Base-by-base conservation (phyloP, 2,329 filamentous ascomycete species). In the Gyromitra esculenta region DNA sequence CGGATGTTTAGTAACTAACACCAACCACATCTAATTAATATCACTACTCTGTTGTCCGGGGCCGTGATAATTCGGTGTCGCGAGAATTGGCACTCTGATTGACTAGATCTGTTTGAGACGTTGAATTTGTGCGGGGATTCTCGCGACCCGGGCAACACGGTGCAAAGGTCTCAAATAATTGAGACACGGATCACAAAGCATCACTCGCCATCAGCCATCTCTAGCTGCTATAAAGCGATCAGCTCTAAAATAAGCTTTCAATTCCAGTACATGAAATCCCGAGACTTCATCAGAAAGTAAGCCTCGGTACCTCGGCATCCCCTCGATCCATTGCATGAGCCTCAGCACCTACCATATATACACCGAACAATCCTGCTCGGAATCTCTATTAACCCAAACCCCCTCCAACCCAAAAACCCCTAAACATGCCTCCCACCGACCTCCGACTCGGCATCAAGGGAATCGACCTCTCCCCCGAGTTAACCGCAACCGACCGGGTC, bases 291-390 rank as follows among this genome's bases (percentile, higher is more conserved):
- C 50, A 6, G 2, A 15, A 21, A 52, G 50, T 8, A 52, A 65
- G 62, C 62, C 62, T 65, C 62, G 62, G 62, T 5, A 65, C 62
- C 62, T 65, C 62, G 62, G 62, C 21, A 50, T n/a, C 50, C 50
- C 8, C n/a, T n/a, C n/a, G 2, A 8, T 8, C n/a, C 2, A 8
- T 6, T 25, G 2, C 50, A 18, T 21, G 50, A 13, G 45, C 18
- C 43, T 43, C 37, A 63, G 18, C n/a, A 25, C 41, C 6, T 15
- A n/a, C 11, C 21, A 9, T 25, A 41, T n/a, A 45, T 48, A 11
- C 5, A 62, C 13, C 11, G 2, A 13, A 45, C 41, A 31, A 52
- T 35, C 21, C 11, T 31, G 2, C 25, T 31, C 25, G 25, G 25
- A 31, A 31, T 4, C 25, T 5, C 45, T 21, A 64, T 11, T n/a